Evolutionary conservation across 768 basidiomycete genomes (phyloP), one percentile per base, ranked within the genome.

Genomic region (Hypholoma fasciculare): DNA sequence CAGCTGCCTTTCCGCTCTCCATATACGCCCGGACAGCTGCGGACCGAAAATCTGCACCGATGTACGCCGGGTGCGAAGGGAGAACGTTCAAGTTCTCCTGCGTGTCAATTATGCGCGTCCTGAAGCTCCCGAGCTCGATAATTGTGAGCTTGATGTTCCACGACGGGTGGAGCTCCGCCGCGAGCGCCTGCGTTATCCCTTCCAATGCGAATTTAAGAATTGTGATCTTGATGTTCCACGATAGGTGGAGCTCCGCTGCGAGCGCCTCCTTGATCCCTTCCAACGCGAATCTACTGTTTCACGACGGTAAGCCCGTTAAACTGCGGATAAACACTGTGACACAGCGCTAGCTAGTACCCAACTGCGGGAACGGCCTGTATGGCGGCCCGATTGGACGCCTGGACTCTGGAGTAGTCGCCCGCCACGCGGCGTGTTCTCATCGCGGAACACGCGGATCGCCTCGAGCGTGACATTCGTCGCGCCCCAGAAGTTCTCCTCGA

Each of bases 381-480:
- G 37, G 72, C 72, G 52, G 61, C 57, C 57, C 52, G 48, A 34
- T 78, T 78, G 34, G 71, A 73, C 50, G 71, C 63, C 50, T 78
- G 75, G 12, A 81, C n/a, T n/a, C n/a, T n/a, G 75, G 11, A 81
- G 59, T 19, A 81, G 63, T 14, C 64, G 66, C 7, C 78, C 80
- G 26, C 76, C 77, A 4, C 62, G 55, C 0, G 79, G 78, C 19
- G 61, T 60, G 58, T 78, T 78, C 20, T 37, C 51, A 19, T 77
- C 72, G 20, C 79, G 70, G 66, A 80, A 74, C 38, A 69, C 57
- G 56, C 50, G 67, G 49, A 76, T 55, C 23, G 70, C 72, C 34
- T 70, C 70, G 50, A 65, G 69, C 1, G 72, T 58, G 16, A 77
- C 70, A 37, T 67, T 71, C 11, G 61, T 61, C 9, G 76, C 69